phyloP scores from a whole-genome alignment of 75 land plant species.

The Pseudotsuga menziesii region DNA sequence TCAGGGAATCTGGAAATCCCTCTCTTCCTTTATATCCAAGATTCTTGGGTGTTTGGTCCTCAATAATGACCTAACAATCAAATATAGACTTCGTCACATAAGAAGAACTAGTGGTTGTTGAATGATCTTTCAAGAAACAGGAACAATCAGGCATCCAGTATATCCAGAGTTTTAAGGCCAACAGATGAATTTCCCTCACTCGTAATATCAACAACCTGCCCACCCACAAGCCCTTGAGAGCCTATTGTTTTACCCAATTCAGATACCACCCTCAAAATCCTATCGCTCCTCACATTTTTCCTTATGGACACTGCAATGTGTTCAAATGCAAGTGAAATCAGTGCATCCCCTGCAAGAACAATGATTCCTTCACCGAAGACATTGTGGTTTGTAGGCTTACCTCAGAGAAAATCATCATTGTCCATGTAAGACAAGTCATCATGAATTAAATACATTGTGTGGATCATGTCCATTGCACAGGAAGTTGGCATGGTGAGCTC shows the following conservation, averaged over 20 bases:
- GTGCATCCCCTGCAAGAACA: conserved; percentile 58
- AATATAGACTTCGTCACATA: no score
- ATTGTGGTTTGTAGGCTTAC: conserved; percentile 27
- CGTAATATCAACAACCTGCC: conserved; percentile 47
- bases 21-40: no score
- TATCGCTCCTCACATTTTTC: conserved; percentile 14
- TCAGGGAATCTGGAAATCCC: no score
- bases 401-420: conserved; percentile 56
- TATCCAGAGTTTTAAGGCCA: conserved; percentile 35
- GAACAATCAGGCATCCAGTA: conserved; percentile 8
- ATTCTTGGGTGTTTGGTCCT: no score
- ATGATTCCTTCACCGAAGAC: conserved; percentile 40
- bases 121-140: no score
- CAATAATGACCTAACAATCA: no score
- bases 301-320: conserved; percentile 31
- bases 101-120: no score
- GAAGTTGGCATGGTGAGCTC: conserved; percentile 47
- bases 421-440: conserved; percentile 75
- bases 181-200: conserved; percentile 22
- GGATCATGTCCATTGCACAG: conserved; percentile 61
- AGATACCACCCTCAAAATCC: conserved; percentile 38
- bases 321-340: conserved; percentile 55
- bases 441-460: conserved; percentile 51
- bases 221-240: conserved; percentile 49
- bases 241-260: conserved; percentile 58